Base-by-base conservation (phyloP, 2,329 filamentous ascomycete species). In the Aureobasidium leucospermi region DNA sequence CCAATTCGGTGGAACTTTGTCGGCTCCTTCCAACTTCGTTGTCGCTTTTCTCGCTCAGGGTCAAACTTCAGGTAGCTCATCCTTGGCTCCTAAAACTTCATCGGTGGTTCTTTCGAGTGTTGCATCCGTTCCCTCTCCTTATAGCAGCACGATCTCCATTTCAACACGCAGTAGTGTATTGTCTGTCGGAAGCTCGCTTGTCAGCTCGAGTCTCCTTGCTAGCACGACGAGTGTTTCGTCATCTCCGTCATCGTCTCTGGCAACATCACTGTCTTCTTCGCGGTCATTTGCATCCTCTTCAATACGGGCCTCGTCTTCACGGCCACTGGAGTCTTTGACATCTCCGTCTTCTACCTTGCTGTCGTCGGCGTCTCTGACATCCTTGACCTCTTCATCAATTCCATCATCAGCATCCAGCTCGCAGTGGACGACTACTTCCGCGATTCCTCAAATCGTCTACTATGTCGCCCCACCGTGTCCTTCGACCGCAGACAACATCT, bases 1-100 rank as follows among this genome's bases (percentile, higher is more conserved):
- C 4, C 13, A 34, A 16, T 28, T 32, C 15, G 58, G 58, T 4
- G n/a, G 11, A 6, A 46, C 38, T 11, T 28, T 43, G 13, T 51
- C 52, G 28, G 60, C 34, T 31, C 28, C 51, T 10, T 48, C 41
- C 34, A 57, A 61, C n/a, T 63, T 55, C 19, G 61, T 63, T 8
- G 56, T 60, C 16, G 62, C 56, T 31, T 56, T 60, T 43, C 53
- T 57, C 31, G 56, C 52, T 16, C 13, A 29, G 7, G 46, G 29
- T 1, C 51, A 29, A 9, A 48, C 60, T 36, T 59, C 29, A 6
- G 38, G 29, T 19, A 8, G 6, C 15, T 49, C 51, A 23, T 31
- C 28, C 6, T 9, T 29, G 1, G 15, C 39, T 55, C 19, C 28
- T 11, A n/a, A 13, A 13, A 36, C 2, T 29, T 57, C 29, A 16